Base-by-base conservation (phyloP, 306 rosid species). In the Quillaja saponaria region DNA sequence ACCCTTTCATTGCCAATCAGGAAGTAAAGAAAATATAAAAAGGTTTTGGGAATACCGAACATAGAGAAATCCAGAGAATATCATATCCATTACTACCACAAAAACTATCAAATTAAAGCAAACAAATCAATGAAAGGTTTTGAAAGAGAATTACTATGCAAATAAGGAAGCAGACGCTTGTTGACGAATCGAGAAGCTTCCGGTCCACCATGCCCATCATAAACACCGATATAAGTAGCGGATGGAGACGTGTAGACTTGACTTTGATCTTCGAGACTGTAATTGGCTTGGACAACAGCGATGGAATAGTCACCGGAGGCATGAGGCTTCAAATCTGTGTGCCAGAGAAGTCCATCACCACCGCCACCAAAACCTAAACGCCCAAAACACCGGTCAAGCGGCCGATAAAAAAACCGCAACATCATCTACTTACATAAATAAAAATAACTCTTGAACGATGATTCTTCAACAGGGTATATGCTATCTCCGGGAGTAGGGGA, bases 141-240 rank as follows among this genome's bases (percentile, higher is more conserved):
- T 1, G 19, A 2, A 4, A n/a, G 40, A 39, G 28, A 39, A 50
- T n/a, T 71, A 92, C 99, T 80, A 15, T 83, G 89, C 38, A 92
- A 68, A 68, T 64, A 79, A 33, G 95, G 83, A 63, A 92, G 83
- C 13, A 92, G 82, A 55, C 77, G 92, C 17, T 71, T 82, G 67
- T 89, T 89, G 62, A 89, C 86, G 67, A 92, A 92, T 73, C 95
- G 69, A 49, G 99, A 86, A 78, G 99, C 99, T 78, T 92, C 90
- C 1, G 97, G 95, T 0, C 99, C 99, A 34, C 99, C 99, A 34
- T 92, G 99, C 49, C 99, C 99, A 58, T 92, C 99, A 19, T 80
- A 92, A 16, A 92, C 95, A 13, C 99, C 99, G 46, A 92, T 76
- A 47, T 79, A 92, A 13, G 96, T 86, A 42, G 91, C 94, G 7